These are phyloP conservation scores for Glaciozyma martinii DNA, from an alignment of 768 basidiomycete genomes.

Conservation along the genomic window DNA sequence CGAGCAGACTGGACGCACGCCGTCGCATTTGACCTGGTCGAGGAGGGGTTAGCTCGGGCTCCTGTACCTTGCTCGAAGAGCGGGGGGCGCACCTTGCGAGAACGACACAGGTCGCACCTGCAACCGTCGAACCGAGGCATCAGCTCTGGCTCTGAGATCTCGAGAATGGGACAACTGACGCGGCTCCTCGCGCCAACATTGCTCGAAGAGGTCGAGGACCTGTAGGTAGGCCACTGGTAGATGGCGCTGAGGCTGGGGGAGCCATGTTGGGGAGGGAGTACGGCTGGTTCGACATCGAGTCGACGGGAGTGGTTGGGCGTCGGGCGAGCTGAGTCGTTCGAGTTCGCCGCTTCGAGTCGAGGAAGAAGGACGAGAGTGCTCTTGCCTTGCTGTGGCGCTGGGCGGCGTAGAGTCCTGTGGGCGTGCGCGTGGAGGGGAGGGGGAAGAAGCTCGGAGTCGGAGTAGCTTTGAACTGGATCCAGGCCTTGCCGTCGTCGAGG, in stretches of 20 bases:
- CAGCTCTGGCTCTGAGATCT: neutral
- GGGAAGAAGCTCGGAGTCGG: too few relatives aligned
- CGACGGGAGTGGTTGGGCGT: too few relatives aligned
- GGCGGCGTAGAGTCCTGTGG: too few relatives aligned
- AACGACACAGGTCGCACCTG: conserved; percentile 26
- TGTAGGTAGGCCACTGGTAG: conserved; percentile 73
- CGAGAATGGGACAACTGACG: conserved; percentile 2
- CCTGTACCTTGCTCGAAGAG: too few relatives aligned
- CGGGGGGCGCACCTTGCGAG: conserved; percentile 19
- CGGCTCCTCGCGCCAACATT: conserved; percentile 24
- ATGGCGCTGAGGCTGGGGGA: conserved; percentile 92
- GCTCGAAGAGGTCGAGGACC: conserved; percentile 53
- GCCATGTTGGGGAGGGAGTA: conserved; percentile 94
- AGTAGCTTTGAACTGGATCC: too few relatives aligned
- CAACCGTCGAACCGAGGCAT: fast-evolving
- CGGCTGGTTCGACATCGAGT: conserved; percentile 89
- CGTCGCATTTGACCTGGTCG: conserved; percentile 28
- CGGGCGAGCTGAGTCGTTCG: too few relatives aligned
- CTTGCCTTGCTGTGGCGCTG: too few relatives aligned
- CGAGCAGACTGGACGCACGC: conserved; percentile 9
- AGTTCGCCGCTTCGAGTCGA: too few relatives aligned
- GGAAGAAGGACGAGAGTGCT: too few relatives aligned
- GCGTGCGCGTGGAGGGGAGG: too few relatives aligned
- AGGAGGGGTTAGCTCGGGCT: neutral
- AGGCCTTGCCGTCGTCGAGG: too few relatives aligned